Conservation (phyloP, 306 rosid genomes). For the Crotalaria pallida region DNA sequence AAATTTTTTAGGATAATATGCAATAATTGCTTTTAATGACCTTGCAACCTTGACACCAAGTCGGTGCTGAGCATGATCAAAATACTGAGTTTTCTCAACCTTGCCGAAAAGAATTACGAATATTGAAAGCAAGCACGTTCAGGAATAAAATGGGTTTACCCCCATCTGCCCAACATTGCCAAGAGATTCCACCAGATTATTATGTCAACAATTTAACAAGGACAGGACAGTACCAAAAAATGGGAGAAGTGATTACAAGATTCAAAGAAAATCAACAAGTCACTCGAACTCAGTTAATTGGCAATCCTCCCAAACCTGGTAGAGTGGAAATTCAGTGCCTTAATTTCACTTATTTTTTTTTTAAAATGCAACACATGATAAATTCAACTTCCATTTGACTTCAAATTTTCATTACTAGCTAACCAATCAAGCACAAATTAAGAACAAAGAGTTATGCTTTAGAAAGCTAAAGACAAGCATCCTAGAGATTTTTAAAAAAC, state of each 20-base stretch:
- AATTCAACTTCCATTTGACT: neutral
- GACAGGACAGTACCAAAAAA: neutral
- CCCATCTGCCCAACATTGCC: neutral
- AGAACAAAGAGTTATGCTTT: neutral
- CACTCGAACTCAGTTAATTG: neutral
- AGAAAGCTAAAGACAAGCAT: neutral
- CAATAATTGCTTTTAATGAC: neutral
- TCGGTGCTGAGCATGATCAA: neutral
- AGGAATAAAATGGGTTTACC: too few relatives aligned
- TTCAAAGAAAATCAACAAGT: neutral
- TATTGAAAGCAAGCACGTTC: neutral
- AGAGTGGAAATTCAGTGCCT: neutral
- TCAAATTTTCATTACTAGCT: neutral
- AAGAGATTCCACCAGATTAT: neutral
- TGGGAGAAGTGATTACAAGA: neutral
- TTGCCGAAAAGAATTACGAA: neutral
- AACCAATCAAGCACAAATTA: neutral
- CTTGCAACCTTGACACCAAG: neutral
- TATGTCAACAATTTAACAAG: neutral
- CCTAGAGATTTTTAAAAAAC: neutral
- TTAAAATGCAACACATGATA: neutral
- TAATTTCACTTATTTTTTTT: neutral
- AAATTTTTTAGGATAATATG: too few relatives aligned
- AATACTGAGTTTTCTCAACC: neutral
- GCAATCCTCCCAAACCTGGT: neutral